Conservation (phyloP, 345 rosid genomes). For the Isatis tinctoria region DNA sequence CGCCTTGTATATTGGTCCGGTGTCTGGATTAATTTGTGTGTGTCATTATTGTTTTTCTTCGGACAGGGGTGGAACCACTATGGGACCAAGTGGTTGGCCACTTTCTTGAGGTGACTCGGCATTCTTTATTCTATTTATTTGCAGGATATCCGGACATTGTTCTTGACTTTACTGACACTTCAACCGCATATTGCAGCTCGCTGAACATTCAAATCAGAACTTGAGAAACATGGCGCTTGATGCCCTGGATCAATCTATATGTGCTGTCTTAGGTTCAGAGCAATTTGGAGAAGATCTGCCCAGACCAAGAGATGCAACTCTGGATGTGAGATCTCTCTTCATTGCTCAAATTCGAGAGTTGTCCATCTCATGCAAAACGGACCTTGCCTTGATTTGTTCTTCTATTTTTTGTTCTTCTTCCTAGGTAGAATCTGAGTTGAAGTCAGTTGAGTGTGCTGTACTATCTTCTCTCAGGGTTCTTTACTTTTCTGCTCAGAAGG, state of each 20-base stretch:
- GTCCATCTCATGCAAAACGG: slow-evolving; percentile 11
- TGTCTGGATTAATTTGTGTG: slow-evolving; percentile 1
- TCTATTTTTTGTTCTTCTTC: slow-evolving; percentile 25
- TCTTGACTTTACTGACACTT: slow-evolving; percentile 34
- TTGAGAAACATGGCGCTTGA: slow-evolving; percentile 83
- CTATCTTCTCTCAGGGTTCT: slow-evolving; percentile 80
- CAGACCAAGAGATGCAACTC: slow-evolving; percentile 35
- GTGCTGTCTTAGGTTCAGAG: slow-evolving; percentile 87
- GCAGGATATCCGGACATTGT: slow-evolving; percentile 16
- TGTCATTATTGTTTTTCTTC: slow-evolving; percentile 3
- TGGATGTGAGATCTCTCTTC: slow-evolving; percentile 53
- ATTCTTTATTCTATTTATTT: slow-evolving; percentile 19
- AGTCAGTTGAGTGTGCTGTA: slow-evolving; percentile 77
- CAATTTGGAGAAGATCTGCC: slow-evolving; percentile 57
- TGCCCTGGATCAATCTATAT: slow-evolving; percentile 92
- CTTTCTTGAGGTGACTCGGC: slow-evolving; percentile 70
- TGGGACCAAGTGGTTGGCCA: slow-evolving; percentile 97
- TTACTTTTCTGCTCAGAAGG: slow-evolving; percentile 73
- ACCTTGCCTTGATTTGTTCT: slow-evolving; percentile 12
- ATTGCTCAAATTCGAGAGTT: slow-evolving; percentile 12
- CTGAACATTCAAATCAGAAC: slow-evolving; percentile 73
- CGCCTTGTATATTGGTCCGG: not conserved
- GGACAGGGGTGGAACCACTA: slow-evolving; percentile 78
- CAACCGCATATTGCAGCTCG: slow-evolving; percentile 65
- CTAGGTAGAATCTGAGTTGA: slow-evolving; percentile 54